Base-by-base conservation (phyloP, 2,329 filamentous ascomycete species). In the Fonsecaea erecta region DNA sequence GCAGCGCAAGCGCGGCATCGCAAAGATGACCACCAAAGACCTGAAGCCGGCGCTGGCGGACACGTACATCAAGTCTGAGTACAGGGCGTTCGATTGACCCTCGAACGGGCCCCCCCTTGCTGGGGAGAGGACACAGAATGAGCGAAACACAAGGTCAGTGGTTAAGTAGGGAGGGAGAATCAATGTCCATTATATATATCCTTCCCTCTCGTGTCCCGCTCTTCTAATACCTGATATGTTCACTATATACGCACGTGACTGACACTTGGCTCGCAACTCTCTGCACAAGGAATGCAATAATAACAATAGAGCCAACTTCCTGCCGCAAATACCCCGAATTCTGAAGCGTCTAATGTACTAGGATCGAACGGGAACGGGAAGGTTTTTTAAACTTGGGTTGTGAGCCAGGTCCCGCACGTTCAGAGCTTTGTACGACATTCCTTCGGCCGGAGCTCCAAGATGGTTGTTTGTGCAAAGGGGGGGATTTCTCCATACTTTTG, bases 1-100 rank as follows among this genome's bases (percentile, higher is more conserved):
- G 35, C 18, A 7, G n/a, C 54, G 55, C 26, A 64, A 64, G 54
- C 54, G 46, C 2, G 34, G 52, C 21, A 54, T 62, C 21, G 59
- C 59, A 12, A 57, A 43, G 26, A 64, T 60, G 26, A 46, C 62
- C 21, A 46, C 11, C 18, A 37, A 59, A 21, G n/a, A n/a, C 12
- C 16, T 18, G 14, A 37, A 43, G 28, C 5, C 18, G 21, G 26
- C n/a, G 21, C 5, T 30, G 21, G 26, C n/a, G 21, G 30, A 32
- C 21, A 24, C 18, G 35, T 24, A 40, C 40, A 59, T 51, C 35
- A 59, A 59, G 21, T 26, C 32, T 16, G 56, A 59, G 26, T 26
- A 40, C 18, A 11, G 3, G 18, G 18, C 43, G 43, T 26, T 48
- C 11, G 3, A 48, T 48, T 48, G 43, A 48, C 2, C 18, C 43